Evolutionary conservation across 495 filamentous ascomycete species (phyloP), one percentile per base, ranked within the genome.

Genomic region (Pseudoneurospora amorphoporcata): DNA sequence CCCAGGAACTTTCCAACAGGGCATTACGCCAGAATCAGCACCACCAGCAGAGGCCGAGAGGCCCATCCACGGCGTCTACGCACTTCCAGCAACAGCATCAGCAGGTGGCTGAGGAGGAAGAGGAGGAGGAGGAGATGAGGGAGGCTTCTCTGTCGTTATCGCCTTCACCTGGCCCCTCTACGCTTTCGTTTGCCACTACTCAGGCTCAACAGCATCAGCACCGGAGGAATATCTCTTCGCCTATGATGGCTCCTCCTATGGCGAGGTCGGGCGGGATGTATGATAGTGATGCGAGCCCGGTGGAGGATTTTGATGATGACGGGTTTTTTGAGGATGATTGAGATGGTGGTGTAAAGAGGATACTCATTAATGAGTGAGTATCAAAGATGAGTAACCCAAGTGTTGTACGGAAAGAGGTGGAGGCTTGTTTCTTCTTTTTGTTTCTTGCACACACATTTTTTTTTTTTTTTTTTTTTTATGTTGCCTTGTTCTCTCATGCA

Each of bases 251-350:
- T 38, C 91, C 92, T 58, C 90, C 90, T 10, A 88, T 94, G 77
- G 87, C 93, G 80, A 86, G 89, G 16, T 81, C 87, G 71, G 86
- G 82, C 19, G 89, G 29, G 12, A 65, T 87, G 75, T 94, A 94
- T 76, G 92, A 94, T 77, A 84, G 86, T 61, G 92, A 94, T 76
- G 91, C 91, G 14, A 35, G 23, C 0, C 88, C 88, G 73, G 78
- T 80, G 39, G 84, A 84, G 72, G 83, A 88, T 41, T 88, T 88
- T 75, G 84, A 85, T 72, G 85, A 87, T 73, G 84, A 84, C 1
- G 84, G 83, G 12, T 88, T 88, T 79, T 89, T 87, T 74, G 86
- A 88, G 72, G 87, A 89, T 77, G 79, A 84, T 58, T 68, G 32
- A 65, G 29, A 12, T n/a, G 53, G 41, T 23, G 53, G 41, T 23